Evolutionary conservation across 176 grass and related monocot species (phyloP), one percentile per base, ranked within the genome.

Genomic region (Triticum urartu): DNA sequence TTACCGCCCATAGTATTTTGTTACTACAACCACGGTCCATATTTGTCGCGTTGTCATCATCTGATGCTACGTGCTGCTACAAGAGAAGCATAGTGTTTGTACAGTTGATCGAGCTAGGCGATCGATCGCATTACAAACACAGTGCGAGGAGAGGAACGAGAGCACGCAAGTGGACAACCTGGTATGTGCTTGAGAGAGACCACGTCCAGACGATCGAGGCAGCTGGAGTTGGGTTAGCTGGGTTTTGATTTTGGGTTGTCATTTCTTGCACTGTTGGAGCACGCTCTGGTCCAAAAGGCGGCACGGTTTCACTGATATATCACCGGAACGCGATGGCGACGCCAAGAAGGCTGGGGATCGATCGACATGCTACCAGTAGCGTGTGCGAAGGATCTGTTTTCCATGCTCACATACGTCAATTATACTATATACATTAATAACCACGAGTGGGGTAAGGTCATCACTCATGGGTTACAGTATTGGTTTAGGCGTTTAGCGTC

Each of bases 221-320:
- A 48, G 45, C 5, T 48, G 45, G 45, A 48, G 45, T 48, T 48
- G 45, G 45, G 45, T 48, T 48, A 5, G 45, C 12, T 48, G 45
- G 45, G 45, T 1, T 48, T 48, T 48, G 12, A 48, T 48, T 12
- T 48, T 48, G 45, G 15, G 32, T 58, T 21, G 25, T 21, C 12
- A 11, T 5, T 32, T 62, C 34, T 45, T 7, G 38, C 39, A 25
- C 25, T 25, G 28, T 73, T 28, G 32, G 43, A 73, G 64, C 76
- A 79, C 68, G 68, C 77, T 56, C 64, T 81, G 14, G 61, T 85
- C 77, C 77, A 68, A 85, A 90, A 86, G 64, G 70, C 61, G 45
- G 71, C 63, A 82, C 21, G 58, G 78, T 86, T 71, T 24, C 38
- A 43, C 5, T 43, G 6, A 72, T 43, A 72, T 69, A 47, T 52